These are phyloP conservation scores for Pythium insidiosum DNA, from an alignment of 352 stramenopile genomes.

Conservation along the genomic window DNA sequence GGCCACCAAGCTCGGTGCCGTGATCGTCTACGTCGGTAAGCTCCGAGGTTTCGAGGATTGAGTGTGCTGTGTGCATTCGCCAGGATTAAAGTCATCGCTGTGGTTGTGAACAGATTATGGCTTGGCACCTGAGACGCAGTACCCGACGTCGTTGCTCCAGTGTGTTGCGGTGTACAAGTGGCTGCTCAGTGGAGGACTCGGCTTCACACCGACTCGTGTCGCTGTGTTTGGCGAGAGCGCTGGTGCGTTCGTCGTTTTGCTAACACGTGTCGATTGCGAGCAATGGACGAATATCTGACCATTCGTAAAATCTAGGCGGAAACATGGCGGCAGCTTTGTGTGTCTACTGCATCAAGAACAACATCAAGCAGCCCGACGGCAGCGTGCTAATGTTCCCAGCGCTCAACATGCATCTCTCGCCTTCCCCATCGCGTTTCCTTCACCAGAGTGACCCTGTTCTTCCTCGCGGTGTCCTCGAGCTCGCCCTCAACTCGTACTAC, in stretches of 20 bases:
- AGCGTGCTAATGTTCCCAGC: constrained; percentile 89
- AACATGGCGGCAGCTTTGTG: constrained; percentile 83
- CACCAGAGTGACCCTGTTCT: constrained; percentile 85
- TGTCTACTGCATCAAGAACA: constrained; percentile 78
- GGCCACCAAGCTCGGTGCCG: constrained; percentile 54
- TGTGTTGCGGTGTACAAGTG: constrained; percentile 83
- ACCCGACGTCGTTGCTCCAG: constrained; percentile 71
- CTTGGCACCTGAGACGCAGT: constrained; percentile 75
- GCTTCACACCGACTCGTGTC: constrained; percentile 61
- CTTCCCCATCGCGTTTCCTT: constrained; percentile 80
- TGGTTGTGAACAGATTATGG: constrained; percentile 56
- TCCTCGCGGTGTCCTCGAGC: constrained; percentile 68
- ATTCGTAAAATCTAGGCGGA: constrained; percentile 34
- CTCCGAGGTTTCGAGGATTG: too few relatives aligned
- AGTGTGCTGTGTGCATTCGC: constrained; percentile 3
- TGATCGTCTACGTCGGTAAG: constrained; percentile 85
- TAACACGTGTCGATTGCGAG: not conserved
- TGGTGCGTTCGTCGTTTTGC: constrained; percentile 22
- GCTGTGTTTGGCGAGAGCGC: constrained; percentile 80
- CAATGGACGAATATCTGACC: not conserved
- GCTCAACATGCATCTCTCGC: constrained; percentile 83
- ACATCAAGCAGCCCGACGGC: constrained; percentile 55
- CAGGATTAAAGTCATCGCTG: not conserved
- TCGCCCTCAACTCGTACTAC: constrained; percentile 82
- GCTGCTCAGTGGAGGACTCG: constrained; percentile 62